These are phyloP conservation scores for Pelargonium australe DNA, from an alignment of 441 rosid genomes.

Conservation along the genomic window DNA sequence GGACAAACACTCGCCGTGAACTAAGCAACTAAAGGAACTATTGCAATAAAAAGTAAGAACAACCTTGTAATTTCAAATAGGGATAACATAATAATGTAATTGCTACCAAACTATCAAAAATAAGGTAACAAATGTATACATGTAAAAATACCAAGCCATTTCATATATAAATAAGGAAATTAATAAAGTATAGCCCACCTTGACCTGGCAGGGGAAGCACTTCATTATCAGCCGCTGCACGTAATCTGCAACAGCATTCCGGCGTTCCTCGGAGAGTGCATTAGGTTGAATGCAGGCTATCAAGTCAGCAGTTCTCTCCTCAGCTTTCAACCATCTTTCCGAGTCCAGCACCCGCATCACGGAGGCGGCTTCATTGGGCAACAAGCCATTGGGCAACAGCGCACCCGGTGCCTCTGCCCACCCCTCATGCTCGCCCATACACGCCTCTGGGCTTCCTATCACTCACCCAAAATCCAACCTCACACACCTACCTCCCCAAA, in stretches of 20 bases:
- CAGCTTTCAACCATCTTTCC: slow-evolving; percentile 76
- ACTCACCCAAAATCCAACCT: slow-evolving; percentile 8
- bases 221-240: slow-evolving; percentile 67
- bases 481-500: neutral
- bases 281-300: slow-evolving; percentile 81
- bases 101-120: neutral
- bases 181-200: neutral
- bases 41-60: neutral
- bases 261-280: slow-evolving; percentile 63
- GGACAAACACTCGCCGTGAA: neutral
- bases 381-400: slow-evolving; percentile 66
- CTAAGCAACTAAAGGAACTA: neutral
- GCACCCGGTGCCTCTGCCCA: slow-evolving; percentile 66
- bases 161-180: neutral
- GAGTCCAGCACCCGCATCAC: slow-evolving; percentile 43
- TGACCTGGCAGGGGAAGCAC: slow-evolving; percentile 73
- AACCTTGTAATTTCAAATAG: neutral
- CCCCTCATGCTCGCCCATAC: slow-evolving; percentile 83
- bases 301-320: slow-evolving; percentile 74
- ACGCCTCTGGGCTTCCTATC: slow-evolving; percentile 31
- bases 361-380: slow-evolving; percentile 71
- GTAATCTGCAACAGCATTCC: slow-evolving; percentile 83
- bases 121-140: no score
- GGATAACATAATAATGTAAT: neutral
- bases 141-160: no score